These are phyloP conservation scores for Acanthamoeba healyi DNA, from an alignment of 208 protist species.

Conservation along the genomic window DNA sequence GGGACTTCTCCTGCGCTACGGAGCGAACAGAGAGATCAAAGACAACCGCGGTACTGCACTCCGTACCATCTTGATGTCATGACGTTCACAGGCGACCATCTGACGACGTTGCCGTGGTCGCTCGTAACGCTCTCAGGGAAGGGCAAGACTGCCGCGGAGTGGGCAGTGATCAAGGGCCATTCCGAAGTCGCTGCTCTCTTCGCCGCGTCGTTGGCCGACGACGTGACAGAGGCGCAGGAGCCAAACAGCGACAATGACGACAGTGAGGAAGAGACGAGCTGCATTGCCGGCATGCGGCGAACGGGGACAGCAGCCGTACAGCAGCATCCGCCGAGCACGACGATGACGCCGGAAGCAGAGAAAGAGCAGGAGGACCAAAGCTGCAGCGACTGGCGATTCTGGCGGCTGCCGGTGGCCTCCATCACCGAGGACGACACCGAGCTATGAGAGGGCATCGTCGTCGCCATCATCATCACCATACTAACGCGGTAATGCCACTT, in stretches of 20 bases:
- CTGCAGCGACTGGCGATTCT: not conserved
- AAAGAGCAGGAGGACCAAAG: not conserved
- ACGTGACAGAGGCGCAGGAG: too few species aligned
- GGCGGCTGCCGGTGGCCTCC: not conserved
- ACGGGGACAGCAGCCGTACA: not conserved
- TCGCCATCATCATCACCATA: too few species aligned
- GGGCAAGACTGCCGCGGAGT: slow-evolving; percentile 55
- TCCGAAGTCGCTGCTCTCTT: not conserved
- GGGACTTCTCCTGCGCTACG: slow-evolving; percentile 22
- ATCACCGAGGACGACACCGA: not conserved
- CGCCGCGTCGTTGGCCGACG: not conserved
- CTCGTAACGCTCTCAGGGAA: not conserved
- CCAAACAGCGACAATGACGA: not conserved
- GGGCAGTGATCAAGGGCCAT: slow-evolving; percentile 4
- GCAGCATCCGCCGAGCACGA: too few species aligned
- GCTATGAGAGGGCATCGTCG: too few species aligned
- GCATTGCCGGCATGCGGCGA: slow-evolving; percentile 53
- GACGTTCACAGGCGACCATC: too few species aligned
- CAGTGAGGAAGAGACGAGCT: not conserved
- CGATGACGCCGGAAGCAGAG: too few species aligned
- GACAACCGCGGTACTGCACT: not conserved
- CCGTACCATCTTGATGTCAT: too few species aligned
- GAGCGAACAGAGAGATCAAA: slow-evolving; percentile 7
- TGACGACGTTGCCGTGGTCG: not conserved
- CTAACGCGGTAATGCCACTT: too few species aligned